phyloP scores from a whole-genome alignment of 2,329 filamentous ascomycete species.

The Cercospora zeae-maydis region DNA sequence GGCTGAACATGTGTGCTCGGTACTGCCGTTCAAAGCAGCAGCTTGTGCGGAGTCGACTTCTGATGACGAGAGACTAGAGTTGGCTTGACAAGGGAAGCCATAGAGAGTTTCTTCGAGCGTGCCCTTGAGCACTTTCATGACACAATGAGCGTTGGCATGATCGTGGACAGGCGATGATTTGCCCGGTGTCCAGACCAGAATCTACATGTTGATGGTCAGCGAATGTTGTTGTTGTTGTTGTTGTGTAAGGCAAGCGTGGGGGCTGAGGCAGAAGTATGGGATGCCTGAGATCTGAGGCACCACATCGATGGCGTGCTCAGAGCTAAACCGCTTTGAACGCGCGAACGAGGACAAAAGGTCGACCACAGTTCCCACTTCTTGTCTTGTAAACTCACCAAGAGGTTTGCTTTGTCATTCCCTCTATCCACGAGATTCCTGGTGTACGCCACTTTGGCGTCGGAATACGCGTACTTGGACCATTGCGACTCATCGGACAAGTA shows the following conservation, averaged over 20 bases:
- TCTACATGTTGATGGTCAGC: slow-evolving; percentile 42
- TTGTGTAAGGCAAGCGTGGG: not conserved
- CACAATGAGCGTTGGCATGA: slow-evolving; percentile 72
- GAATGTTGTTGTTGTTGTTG: not conserved
- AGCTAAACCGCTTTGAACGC: slow-evolving; percentile 8
- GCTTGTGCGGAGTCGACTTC: not conserved
- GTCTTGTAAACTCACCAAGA: slow-evolving; percentile 50
- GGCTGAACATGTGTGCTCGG: slow-evolving; percentile 31
- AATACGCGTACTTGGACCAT: slow-evolving; percentile 72
- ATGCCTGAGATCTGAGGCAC: not conserved
- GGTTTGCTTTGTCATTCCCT: slow-evolving; percentile 76
- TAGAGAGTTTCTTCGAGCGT: slow-evolving; percentile 78
- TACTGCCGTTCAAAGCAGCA: slow-evolving; percentile 18
- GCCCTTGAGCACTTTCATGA: slow-evolving; percentile 85
- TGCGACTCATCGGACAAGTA: slow-evolving; percentile 67
- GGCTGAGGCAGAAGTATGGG: not conserved
- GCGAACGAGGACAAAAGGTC: not conserved
- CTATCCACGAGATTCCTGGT: slow-evolving; percentile 87
- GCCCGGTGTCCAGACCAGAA: slow-evolving; percentile 80
- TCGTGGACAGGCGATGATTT: slow-evolving; percentile 85
- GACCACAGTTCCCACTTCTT: not conserved
- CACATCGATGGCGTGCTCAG: slow-evolving; percentile 14
- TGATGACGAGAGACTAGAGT: not conserved
- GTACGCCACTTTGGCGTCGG: slow-evolving; percentile 67
- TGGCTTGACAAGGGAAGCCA: slow-evolving; percentile 58